Evolutionary conservation across 1,139 yeast genomes (phyloP), one percentile per base, ranked within the genome.

Genomic region (Hyphopichia pseudoburtonii): DNA sequence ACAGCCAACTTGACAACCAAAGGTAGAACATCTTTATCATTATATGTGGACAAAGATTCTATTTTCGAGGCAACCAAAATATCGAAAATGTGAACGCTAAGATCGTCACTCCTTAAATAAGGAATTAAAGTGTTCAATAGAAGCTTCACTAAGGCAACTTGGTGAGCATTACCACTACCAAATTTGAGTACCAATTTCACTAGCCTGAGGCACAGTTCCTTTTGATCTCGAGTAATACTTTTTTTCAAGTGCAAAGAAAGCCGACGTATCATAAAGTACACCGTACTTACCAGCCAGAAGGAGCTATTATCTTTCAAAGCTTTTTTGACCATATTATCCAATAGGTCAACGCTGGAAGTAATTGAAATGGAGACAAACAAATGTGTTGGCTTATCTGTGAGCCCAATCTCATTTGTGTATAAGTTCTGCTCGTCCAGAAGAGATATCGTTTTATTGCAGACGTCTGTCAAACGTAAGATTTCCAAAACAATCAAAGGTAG

Each of bases 251-350:
- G 41, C 2, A 58, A 36, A 1, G 71, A 45, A 2, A 72, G 29
- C 15, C 67, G 57, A 15, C 73, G 56, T 1, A 63, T 30, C 4
- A 77, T 34, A 47, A 76, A 76, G 40, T 66, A 68, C 3, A 67
- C 47, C 5, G 48, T 49, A 7, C 54, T 46, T 1, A 56, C 40
- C 3, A 51, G 39, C 84, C 83, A 79, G 39, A 68, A 66, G 0
- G 29, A 35, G 5, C 33, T 36, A 1, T 34, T 28, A 1, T 36
- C 26, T 2, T 33, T 30, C 12, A 27, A 25, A 38, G 48, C 57
- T 35, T 61, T 64, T 8, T 46, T 41, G 1, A 59, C 42, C 6
- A 57, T 30, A 14, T 39, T 44, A 2, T 35, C 42, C 8, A 55
- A 39, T 19, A 57, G 55, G 11, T 53, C 60, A 5, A 61, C 25